Evolutionary conservation across 176 grass and related monocot genomes (phyloP).

Genomic region (Oryza brachyantha): DNA sequence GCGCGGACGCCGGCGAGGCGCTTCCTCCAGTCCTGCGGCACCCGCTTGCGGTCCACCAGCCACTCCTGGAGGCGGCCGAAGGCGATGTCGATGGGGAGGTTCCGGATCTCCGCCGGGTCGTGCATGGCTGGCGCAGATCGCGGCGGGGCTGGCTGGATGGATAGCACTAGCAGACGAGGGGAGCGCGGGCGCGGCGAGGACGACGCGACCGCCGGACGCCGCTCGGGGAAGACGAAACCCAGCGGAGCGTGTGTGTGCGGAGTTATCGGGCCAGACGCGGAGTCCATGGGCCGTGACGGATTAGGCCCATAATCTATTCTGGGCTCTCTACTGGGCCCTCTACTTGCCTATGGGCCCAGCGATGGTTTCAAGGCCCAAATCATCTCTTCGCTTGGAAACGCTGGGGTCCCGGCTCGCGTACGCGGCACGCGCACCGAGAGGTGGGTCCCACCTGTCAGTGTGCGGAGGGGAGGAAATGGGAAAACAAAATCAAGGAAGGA

Average conservation of each 20-base stretch:
- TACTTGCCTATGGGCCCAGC: not conserved
- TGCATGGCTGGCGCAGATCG: conserved; percentile 67
- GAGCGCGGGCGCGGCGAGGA: too few relatives aligned
- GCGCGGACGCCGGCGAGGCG: conserved; percentile 52
- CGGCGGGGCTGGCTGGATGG: too few relatives aligned
- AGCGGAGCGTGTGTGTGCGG: too few relatives aligned
- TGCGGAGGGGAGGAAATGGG: not conserved
- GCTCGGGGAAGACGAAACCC: too few relatives aligned
- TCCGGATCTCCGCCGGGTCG: conserved; percentile 64
- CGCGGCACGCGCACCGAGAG: not conserved
- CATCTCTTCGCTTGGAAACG: not conserved
- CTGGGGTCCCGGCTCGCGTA: conserved; percentile 18
- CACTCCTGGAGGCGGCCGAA: conserved; percentile 89
- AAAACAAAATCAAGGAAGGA: not conserved
- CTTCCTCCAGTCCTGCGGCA: conserved; percentile 94
- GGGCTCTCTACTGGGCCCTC: too few relatives aligned
- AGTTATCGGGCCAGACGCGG: too few relatives aligned
- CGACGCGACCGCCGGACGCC: conserved; percentile 3
- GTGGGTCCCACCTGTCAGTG: not conserved
- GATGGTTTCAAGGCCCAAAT: too few relatives aligned
- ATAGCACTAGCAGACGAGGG: too few relatives aligned
- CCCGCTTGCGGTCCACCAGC: conserved; percentile 94
- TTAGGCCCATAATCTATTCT: too few relatives aligned
- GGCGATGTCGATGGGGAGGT: conserved; percentile 88
- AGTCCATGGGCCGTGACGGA: too few relatives aligned